Percentiles rank a stretch among this genome's conserved stretches.
Conservation (phyloP, 2,329 filamentous ascomycete genomes). For the Hymenoscyphus repandus region DNA sequence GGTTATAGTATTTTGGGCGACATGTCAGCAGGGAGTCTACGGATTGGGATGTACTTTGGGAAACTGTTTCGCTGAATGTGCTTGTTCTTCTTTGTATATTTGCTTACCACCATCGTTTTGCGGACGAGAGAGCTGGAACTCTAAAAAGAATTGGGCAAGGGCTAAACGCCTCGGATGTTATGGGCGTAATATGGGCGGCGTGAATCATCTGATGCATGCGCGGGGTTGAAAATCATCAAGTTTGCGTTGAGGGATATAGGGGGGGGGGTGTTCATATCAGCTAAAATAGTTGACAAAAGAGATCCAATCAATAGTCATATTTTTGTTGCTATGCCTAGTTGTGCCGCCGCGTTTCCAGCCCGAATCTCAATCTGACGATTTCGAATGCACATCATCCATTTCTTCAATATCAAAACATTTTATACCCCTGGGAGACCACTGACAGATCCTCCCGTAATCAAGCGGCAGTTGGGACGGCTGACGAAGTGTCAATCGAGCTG, state of each 20-base stretch:
- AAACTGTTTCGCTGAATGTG: neutral
- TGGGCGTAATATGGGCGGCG: conserved; percentile 5
- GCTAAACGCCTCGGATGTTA: conserved; percentile 6
- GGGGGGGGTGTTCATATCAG: neutral
- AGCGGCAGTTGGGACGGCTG: neutral
- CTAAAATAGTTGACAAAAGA: conserved; percentile 8
- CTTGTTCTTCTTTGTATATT: conserved; percentile 12
- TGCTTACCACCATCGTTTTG: conserved; percentile 4
- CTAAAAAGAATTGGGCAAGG: conserved; percentile 1
- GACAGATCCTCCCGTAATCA: neutral
- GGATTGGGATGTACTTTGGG: conserved; percentile 7
- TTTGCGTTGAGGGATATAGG: conserved; percentile 6
- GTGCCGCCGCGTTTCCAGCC: too few relatives aligned
- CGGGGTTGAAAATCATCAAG: conserved; percentile 3
- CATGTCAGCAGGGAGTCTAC: conserved; percentile 19
- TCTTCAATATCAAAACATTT: conserved; percentile 7
- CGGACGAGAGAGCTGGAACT: conserved; percentile 14
- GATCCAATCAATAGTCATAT: conserved; percentile 12
- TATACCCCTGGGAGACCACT: conserved; percentile 2
- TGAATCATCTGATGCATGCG: conserved; percentile 1
- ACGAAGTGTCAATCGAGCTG: neutral
- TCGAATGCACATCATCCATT: neutral
- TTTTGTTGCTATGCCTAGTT: neutral
- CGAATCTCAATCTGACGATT: neutral
- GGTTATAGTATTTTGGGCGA: neutral